phyloP scores from a whole-genome alignment of 2,329 filamentous ascomycete species.

The Exophiala dermatitidis region DNA sequence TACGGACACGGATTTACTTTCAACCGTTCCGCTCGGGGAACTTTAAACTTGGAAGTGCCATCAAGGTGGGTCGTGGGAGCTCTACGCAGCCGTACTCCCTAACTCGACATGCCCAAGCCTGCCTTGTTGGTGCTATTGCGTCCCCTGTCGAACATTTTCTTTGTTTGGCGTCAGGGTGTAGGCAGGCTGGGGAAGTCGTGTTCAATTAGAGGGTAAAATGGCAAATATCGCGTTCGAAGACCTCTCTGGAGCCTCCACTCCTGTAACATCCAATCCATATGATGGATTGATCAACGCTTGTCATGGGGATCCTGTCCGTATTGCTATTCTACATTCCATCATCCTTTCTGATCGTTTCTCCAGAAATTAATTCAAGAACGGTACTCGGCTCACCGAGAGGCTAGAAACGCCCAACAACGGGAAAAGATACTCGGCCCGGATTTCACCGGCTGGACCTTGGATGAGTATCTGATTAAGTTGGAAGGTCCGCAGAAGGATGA shows the following conservation, averaged over 20 bases:
- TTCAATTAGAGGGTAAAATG: slow-evolving; percentile 15
- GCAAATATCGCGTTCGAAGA: slow-evolving; percentile 32
- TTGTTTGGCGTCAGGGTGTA: neutral
- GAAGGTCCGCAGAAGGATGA: slow-evolving; percentile 57
- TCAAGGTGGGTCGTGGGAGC: too few species aligned
- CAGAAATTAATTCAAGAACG: slow-evolving; percentile 61
- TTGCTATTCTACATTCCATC: slow-evolving; percentile 12
- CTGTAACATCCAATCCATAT: slow-evolving; percentile 60
- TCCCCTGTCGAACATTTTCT: neutral
- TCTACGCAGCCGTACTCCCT: too few species aligned
- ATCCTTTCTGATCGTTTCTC: slow-evolving; percentile 9
- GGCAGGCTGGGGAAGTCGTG: neutral
- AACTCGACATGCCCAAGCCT: too few species aligned
- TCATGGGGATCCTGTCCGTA: slow-evolving; percentile 55
- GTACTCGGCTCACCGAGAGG: slow-evolving; percentile 67
- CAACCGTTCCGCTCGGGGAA: too few species aligned
- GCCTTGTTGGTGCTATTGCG: too few species aligned
- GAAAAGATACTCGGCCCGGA: slow-evolving; percentile 58
- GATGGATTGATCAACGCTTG: slow-evolving; percentile 64
- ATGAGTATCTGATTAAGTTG: slow-evolving; percentile 66
- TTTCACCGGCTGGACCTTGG: slow-evolving; percentile 66
- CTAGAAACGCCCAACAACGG: slow-evolving; percentile 68
- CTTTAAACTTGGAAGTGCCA: too few species aligned
- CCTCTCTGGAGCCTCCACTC: slow-evolving; percentile 32
- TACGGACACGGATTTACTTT: neutral